Conservation (phyloP, 441 rosid genomes). For the Croton setiger region DNA sequence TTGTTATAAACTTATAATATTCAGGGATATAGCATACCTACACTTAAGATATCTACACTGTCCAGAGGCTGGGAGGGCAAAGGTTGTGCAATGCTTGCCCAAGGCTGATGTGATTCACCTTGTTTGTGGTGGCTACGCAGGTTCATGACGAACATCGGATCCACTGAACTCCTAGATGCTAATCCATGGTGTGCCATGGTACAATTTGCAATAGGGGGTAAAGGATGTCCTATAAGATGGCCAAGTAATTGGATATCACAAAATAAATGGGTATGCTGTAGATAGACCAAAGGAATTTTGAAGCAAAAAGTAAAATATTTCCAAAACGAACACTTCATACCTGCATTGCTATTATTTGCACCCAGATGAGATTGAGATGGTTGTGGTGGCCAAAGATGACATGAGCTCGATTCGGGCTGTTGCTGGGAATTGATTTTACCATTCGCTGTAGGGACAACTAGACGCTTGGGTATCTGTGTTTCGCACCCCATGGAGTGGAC, state of each 20-base stretch:
- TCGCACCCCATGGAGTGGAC: slow-evolving; percentile 4
- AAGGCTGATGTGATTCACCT: slow-evolving; percentile 16
- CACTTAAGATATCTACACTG: slow-evolving; percentile 21
- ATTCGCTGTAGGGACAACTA: not conserved
- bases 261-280: not conserved
- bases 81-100: slow-evolving; percentile 20
- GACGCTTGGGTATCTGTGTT: slow-evolving; percentile 9
- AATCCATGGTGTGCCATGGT: slow-evolving; percentile 14
- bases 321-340: slow-evolving; percentile 8
- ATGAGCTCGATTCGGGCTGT: slow-evolving; percentile 17
- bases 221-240: slow-evolving; percentile 12
- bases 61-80: slow-evolving; percentile 20
- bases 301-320: not conserved
- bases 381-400: slow-evolving; percentile 20
- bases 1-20: not conserved
- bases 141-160: slow-evolving; percentile 15
- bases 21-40: slow-evolving; percentile 15
- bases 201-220: slow-evolving; percentile 16
- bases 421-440: slow-evolving; percentile 14
- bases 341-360: slow-evolving; percentile 22
- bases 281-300: not conserved
- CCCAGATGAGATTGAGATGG: slow-evolving; percentile 23
- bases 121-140: slow-evolving; percentile 19
- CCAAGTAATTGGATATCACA: not conserved
- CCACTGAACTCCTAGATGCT: slow-evolving; percentile 23